A percentile compares a stretch with the other conserved stretches of the same genome.
Evolutionary conservation across 495 filamentous ascomycete species (phyloP).

Genomic region (Margaritispora aquatica): DNA sequence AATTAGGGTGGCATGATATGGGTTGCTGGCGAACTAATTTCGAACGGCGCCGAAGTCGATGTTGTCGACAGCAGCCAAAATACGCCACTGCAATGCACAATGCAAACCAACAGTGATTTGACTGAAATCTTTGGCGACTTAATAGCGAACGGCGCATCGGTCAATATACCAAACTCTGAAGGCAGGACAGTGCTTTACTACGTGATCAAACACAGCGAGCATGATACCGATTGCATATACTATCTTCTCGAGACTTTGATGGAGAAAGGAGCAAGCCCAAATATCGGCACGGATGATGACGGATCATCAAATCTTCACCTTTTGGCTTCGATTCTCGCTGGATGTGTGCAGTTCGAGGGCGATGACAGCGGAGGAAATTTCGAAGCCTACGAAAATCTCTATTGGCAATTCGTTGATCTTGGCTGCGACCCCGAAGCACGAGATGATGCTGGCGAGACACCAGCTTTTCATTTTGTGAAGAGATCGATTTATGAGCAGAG

Average conservation of each 20-base stretch:
- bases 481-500: background rate
- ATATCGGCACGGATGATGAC: background rate
- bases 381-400: conserved; percentile 1
- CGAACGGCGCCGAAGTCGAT: background rate
- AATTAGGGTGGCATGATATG: too few species aligned
- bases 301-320: background rate
- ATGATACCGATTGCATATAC: background rate
- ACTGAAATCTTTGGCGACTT: background rate
- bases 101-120: background rate
- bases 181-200: background rate
- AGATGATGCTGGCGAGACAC: conserved; percentile 26
- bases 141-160: background rate
- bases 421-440: conserved; percentile 20
- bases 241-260: background rate
- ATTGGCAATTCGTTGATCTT: conserved; percentile 11
- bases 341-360: background rate
- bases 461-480: conserved; percentile 23
- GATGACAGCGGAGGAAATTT: background rate
- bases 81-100: background rate
- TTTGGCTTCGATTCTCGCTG: background rate
- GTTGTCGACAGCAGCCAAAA: background rate
- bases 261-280: conserved; percentile 10
- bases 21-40: background rate
- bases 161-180: background rate
- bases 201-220: background rate